Conservation (phyloP, 306 rosid species). For the Trichosanthes cucumerina region DNA sequence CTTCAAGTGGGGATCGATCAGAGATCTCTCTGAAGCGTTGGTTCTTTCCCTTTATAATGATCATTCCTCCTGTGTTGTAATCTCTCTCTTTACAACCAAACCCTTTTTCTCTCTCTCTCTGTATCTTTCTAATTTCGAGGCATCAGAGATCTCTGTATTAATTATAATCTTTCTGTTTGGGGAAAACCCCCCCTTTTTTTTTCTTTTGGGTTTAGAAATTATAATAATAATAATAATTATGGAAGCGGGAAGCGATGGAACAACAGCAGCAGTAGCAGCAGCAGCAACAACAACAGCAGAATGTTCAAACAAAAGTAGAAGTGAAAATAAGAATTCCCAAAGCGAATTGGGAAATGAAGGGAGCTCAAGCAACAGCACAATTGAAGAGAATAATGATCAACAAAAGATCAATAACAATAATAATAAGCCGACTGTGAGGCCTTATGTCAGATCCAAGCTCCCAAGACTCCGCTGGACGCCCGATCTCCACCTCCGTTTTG, state of each 20-base stretch:
- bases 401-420: no score
- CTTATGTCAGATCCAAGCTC: slow-evolving; percentile 85
- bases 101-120: neutral
- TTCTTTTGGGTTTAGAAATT: neutral
- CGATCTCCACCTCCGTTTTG: slow-evolving; percentile 82
- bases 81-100: neutral
- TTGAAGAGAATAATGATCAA: slow-evolving; percentile 50
- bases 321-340: neutral
- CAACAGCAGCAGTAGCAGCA: no score
- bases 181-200: neutral
- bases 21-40: neutral
- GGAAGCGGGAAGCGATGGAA: neutral
- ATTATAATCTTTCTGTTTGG: no score
- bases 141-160: neutral
- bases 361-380: slow-evolving; percentile 85
- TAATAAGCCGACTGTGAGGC: slow-evolving; percentile 49
- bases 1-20: neutral
- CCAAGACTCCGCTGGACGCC: slow-evolving; percentile 92
- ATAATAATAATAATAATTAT: neutral
- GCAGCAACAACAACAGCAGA: neutral
- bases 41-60: neutral
- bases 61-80: neutral
- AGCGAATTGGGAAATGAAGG: slow-evolving; percentile 1
- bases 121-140: neutral
- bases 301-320: slow-evolving; percentile 3